Evolutionary conservation across 208 protist species (phyloP).

Genomic region (Entamoeba histolytica): DNA sequence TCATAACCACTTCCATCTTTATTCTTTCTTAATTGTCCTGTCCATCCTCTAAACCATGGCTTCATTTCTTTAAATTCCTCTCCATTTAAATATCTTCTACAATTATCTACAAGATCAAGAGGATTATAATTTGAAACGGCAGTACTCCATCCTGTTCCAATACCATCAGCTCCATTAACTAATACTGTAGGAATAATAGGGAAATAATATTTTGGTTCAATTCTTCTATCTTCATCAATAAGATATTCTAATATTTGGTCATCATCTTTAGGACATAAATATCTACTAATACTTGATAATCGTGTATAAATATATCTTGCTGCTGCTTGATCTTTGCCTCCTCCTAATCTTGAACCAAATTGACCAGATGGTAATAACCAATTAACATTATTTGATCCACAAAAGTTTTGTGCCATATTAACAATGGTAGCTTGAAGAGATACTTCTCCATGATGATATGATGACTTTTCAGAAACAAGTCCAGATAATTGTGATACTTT

Average conservation of each 20-base stretch:
- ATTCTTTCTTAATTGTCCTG: conserved; percentile 46
- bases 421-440: conserved; percentile 87
- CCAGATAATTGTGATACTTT: conserved; percentile 96
- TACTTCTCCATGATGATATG: conserved; percentile 98
- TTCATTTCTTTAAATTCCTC: conserved; percentile 44
- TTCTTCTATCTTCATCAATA: conserved; percentile 85
- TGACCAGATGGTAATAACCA: conserved; percentile 81
- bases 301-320: conserved; percentile 95
- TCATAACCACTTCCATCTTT: conserved; percentile 44
- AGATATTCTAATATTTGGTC: conserved; percentile 85
- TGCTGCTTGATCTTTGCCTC: conserved; percentile 87
- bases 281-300: conserved; percentile 66
- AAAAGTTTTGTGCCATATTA: conserved; percentile 77
- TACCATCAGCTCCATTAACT: conserved; percentile 91
- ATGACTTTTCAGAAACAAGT: conserved; percentile 90
- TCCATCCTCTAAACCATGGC: conserved; percentile 92
- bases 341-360: conserved; percentile 88
- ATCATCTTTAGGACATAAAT: conserved; percentile 64
- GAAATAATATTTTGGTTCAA: conserved; percentile 94
- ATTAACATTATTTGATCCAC: conserved; percentile 89
- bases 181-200: conserved; percentile 94
- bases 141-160: conserved; percentile 94
- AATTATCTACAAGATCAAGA: conserved; percentile 66
- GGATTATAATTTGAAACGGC: conserved; percentile 91
- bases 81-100: conserved; percentile 53